A percentile compares a stretch with the other conserved stretches of the same genome.
phyloP scores from a whole-genome alignment of 2,329 filamentous ascomycete genomes.

The Aspergillus neoniger region DNA sequence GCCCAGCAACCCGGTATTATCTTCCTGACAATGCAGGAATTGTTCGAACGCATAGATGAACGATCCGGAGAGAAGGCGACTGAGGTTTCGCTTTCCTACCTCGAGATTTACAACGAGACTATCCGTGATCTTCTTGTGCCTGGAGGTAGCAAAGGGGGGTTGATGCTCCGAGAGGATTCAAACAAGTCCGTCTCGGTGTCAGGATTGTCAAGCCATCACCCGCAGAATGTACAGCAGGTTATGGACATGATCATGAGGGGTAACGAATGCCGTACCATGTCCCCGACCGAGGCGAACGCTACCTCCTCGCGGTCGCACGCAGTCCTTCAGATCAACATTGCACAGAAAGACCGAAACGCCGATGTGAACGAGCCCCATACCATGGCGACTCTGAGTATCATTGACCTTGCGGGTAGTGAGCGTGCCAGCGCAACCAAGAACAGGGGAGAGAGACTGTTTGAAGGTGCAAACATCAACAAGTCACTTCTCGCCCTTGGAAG shows the following conservation, averaged over 20 bases:
- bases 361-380: slow-evolving; percentile 92
- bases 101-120: slow-evolving; percentile 99
- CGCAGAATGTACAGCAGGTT: slow-evolving; percentile 88
- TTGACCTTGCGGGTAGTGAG: slow-evolving; percentile 94
- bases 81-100: slow-evolving; percentile 88
- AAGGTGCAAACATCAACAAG: slow-evolving; percentile 99
- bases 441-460: slow-evolving; percentile 81
- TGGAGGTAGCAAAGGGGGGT: slow-evolving; percentile 74
- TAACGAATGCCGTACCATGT: slow-evolving; percentile 93
- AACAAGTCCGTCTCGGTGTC: slow-evolving; percentile 90
- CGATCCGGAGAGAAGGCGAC: slow-evolving; percentile 81
- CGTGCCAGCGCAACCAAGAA: slow-evolving; percentile 97
- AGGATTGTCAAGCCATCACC: slow-evolving; percentile 87
- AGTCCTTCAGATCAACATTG: slow-evolving; percentile 94
- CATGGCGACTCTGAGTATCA: slow-evolving; percentile 97
- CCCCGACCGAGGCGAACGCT: slow-evolving; percentile 93
- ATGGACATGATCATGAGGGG: slow-evolving; percentile 99
- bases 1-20: slow-evolving; percentile 94
- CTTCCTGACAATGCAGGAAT: slow-evolving; percentile 97
- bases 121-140: slow-evolving; percentile 93
- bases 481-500: slow-evolving; percentile 90
- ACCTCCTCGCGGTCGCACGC: slow-evolving; percentile 97
- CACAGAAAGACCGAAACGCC: slow-evolving; percentile 91
- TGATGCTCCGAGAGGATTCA: slow-evolving; percentile 93
- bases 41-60: slow-evolving; percentile 95